Conservation (phyloP, 1,139 yeast genomes). For the Scheffersomyces insectosa region DNA sequence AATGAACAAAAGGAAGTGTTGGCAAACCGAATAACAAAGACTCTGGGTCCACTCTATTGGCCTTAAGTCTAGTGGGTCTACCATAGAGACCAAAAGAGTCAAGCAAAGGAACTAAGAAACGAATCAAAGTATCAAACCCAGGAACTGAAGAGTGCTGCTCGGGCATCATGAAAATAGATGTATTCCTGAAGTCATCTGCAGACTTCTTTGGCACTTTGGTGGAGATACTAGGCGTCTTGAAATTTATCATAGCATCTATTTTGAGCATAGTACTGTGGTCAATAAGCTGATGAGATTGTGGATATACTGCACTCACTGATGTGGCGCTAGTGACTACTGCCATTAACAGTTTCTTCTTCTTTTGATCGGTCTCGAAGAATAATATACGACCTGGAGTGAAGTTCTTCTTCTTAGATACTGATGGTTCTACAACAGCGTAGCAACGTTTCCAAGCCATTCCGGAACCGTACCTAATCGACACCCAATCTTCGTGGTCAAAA, state of each 20-base stretch:
- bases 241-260: slow-evolving; percentile 77
- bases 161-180: slow-evolving; percentile 92
- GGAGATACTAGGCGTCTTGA: slow-evolving; percentile 45
- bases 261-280: slow-evolving; percentile 88
- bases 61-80: slow-evolving; percentile 83
- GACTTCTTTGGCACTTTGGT: slow-evolving; percentile 42
- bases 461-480: slow-evolving; percentile 87
- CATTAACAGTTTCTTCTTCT: slow-evolving; percentile 71
- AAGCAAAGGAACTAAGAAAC: slow-evolving; percentile 81
- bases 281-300: slow-evolving; percentile 75
- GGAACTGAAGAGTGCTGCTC: slow-evolving; percentile 92
- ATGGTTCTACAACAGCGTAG: slow-evolving; percentile 88
- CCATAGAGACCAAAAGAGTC: slow-evolving; percentile 91
- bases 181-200: slow-evolving; percentile 60
- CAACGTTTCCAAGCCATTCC: slow-evolving; percentile 99
- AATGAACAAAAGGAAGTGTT: slow-evolving; percentile 83
- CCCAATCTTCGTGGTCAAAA: slow-evolving; percentile 92
- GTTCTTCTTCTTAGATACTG: slow-evolving; percentile 41
- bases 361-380: slow-evolving; percentile 63
- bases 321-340: slow-evolving; percentile 74
- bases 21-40: slow-evolving; percentile 91
- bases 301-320: slow-evolving; percentile 90
- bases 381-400: slow-evolving; percentile 57
- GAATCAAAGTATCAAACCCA: slow-evolving; percentile 88
- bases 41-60: slow-evolving; percentile 77